These are phyloP conservation scores for Exophiala phaeomuriformis DNA, from an alignment of 2,329 filamentous ascomycete genomes.

Conservation along the genomic window DNA sequence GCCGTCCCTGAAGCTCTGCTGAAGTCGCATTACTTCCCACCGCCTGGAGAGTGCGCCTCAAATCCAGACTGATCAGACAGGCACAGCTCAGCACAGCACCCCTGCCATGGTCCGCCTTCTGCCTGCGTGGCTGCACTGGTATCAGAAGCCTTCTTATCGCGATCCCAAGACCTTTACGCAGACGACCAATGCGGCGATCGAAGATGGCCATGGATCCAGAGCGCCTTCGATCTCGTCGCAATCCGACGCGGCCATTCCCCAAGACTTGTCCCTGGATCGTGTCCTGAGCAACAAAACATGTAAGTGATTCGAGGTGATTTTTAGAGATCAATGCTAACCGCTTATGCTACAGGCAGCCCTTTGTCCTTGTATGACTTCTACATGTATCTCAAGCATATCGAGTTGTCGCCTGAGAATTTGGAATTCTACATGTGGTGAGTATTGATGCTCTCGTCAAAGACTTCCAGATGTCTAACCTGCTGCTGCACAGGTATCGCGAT, in stretches of 20 bases:
- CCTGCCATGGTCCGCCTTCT: slow-evolving; percentile 9
- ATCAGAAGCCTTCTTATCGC: slow-evolving; percentile 20
- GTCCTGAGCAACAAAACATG: slow-evolving; percentile 20
- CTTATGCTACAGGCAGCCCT: slow-evolving; percentile 10
- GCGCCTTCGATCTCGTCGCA: slow-evolving; percentile 15
- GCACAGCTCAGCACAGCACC: not conserved
- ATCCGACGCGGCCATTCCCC: slow-evolving; percentile 13
- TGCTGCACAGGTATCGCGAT: slow-evolving; percentile 14
- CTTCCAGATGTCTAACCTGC: not conserved
- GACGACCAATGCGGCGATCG: slow-evolving; percentile 10
- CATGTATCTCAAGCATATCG: slow-evolving; percentile 23
- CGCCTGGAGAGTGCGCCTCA: not conserved
- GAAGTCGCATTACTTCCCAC: no score
- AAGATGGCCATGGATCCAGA: slow-evolving; percentile 13
- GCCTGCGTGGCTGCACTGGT: slow-evolving; percentile 18
- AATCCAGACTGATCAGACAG: not conserved
- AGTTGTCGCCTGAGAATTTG: slow-evolving; percentile 17
- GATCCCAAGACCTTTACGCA: slow-evolving; percentile 12
- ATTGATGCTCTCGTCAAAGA: not conserved
- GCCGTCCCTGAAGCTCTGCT: no score
- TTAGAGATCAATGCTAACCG: not conserved
- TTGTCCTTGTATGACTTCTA: slow-evolving; percentile 20
- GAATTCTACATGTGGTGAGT: slow-evolving; percentile 21
- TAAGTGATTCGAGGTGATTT: not conserved
- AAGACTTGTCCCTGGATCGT: slow-evolving; percentile 11